Conservation (phyloP, 345 rosid species). For the Heritiera fomes region DNA sequence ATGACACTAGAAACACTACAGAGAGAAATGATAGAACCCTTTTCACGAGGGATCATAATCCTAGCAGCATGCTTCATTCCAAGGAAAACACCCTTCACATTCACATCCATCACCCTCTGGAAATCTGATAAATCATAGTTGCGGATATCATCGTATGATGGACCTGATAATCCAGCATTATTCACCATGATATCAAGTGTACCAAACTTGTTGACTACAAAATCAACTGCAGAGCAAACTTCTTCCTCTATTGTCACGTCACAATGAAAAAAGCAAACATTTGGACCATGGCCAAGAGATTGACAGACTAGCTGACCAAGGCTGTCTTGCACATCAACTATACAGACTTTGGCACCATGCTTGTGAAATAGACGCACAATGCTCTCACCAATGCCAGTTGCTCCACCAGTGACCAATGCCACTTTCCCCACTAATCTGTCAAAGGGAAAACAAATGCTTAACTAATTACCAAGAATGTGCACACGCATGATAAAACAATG, state of each 20-base stretch:
- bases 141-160: constrained; percentile 74
- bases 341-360: constrained; percentile 81
- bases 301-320: constrained; percentile 53
- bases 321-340: constrained; percentile 66
- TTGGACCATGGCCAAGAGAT: constrained; percentile 42
- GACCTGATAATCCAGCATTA: constrained; percentile 73
- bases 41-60: constrained; percentile 63
- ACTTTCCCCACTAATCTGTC: constrained; percentile 72
- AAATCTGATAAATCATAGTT: constrained; percentile 45
- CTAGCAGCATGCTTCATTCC: constrained; percentile 95
- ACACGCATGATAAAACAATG: not conserved
- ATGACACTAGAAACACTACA: constrained; percentile 59
- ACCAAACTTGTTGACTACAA: constrained; percentile 53
- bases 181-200: constrained; percentile 73
- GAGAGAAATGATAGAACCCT: constrained; percentile 62
- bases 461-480: not conserved
- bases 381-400: constrained; percentile 88
- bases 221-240: constrained; percentile 64
- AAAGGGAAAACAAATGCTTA: not conserved
- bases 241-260: constrained; percentile 70
- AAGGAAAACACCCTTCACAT: constrained; percentile 76
- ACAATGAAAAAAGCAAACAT: constrained; percentile 58
- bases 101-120: constrained; percentile 67
- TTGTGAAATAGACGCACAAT: constrained; percentile 67
- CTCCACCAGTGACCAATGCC: constrained; percentile 87